Percentiles rank a stretch among this genome's conserved stretches.
These are phyloP conservation scores for Aspergillus vadensis DNA, from an alignment of 2,329 filamentous ascomycete species.

Conservation along the genomic window DNA sequence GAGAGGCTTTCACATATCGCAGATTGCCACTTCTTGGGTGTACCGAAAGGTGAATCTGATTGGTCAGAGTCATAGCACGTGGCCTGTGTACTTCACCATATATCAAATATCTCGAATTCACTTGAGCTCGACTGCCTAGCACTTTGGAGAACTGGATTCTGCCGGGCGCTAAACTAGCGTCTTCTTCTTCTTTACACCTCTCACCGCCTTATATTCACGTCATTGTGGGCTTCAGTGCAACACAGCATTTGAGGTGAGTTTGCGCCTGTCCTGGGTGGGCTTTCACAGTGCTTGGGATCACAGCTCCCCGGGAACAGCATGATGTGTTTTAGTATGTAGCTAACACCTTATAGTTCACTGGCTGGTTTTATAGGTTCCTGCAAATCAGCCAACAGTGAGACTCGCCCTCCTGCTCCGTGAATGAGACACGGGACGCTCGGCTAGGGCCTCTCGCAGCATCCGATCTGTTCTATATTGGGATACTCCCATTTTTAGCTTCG, in stretches of 20 bases:
- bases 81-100: neutral
- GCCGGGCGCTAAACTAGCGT: neutral
- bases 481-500: neutral
- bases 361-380: neutral
- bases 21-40: neutral
- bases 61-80: neutral
- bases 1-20: neutral
- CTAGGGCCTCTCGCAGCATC: neutral
- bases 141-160: neutral
- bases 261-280: neutral
- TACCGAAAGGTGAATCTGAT: neutral
- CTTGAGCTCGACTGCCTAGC: neutral
- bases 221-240: neutral
- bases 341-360: neutral
- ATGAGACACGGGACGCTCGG: neutral
- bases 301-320: neutral
- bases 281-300: neutral
- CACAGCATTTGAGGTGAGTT: neutral
- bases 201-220: neutral
- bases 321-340: neutral
- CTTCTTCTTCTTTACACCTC: neutral
- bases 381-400: neutral
- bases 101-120: neutral
- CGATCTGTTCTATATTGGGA: neutral
- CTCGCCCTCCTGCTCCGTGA: neutral